Percentiles rank a stretch among this genome's conserved stretches.
These are phyloP conservation scores for Trametes sanguinea DNA, from an alignment of 768 basidiomycete species.

Conservation along the genomic window DNA sequence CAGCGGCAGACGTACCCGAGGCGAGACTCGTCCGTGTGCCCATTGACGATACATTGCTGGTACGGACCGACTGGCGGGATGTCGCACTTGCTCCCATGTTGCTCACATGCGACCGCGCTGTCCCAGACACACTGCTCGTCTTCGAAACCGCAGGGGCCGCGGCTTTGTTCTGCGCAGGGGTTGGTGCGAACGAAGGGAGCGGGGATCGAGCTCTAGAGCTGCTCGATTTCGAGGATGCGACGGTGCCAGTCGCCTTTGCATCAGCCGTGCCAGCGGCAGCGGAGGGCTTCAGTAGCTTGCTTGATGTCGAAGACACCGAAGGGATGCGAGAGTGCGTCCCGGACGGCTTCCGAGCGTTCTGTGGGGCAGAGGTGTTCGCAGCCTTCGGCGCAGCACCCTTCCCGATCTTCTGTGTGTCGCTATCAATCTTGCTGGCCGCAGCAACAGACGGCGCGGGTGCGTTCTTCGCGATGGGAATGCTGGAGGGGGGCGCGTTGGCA, in stretches of 20 bases:
- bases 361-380: neutral
- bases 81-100: slow-evolving; percentile 6
- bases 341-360: slow-evolving; percentile 17
- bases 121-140: slow-evolving; percentile 27
- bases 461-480: slow-evolving; percentile 33
- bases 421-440: slow-evolving; percentile 1
- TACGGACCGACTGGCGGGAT: slow-evolving; percentile 12
- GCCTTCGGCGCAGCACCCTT: slow-evolving; percentile 12
- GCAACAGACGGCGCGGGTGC: slow-evolving; percentile 13
- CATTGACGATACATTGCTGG: slow-evolving; percentile 29
- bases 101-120: slow-evolving; percentile 25
- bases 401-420: slow-evolving; percentile 3
- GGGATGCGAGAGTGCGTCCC: slow-evolving; percentile 14
- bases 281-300: slow-evolving; percentile 13
- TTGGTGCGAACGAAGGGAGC: slow-evolving; percentile 30
- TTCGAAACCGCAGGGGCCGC: slow-evolving; percentile 11
- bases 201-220: slow-evolving; percentile 27
- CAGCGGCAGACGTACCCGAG: slow-evolving; percentile 31
- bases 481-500: slow-evolving; percentile 26
- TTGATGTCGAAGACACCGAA: slow-evolving; percentile 13
- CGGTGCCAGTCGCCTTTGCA: slow-evolving; percentile 10
- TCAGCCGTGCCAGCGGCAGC: neutral
- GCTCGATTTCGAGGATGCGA: slow-evolving; percentile 18
- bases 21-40: slow-evolving; percentile 33
- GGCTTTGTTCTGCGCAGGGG: slow-evolving; percentile 7